phyloP scores from a whole-genome alignment of 2,329 filamentous ascomycete species.

The Helotiales sp. region DNA sequence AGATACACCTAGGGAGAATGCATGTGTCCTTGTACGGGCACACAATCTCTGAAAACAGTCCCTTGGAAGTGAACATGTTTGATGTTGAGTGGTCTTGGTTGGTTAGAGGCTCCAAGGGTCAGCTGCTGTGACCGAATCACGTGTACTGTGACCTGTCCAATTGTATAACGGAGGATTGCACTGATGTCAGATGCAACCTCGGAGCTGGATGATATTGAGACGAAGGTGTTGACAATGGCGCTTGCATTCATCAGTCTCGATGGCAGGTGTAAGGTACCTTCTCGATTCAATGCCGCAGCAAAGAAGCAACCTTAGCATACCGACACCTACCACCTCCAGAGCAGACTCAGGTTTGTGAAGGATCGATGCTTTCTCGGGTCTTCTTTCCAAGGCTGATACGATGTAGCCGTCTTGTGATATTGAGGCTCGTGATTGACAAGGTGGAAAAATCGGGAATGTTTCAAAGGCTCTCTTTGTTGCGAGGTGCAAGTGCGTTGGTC shows the following conservation, averaged over 20 bases:
- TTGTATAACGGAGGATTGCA: no score
- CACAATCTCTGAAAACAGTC: constrained; percentile 31
- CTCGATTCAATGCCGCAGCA: no score
- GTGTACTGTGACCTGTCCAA: no score
- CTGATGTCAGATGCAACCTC: not conserved
- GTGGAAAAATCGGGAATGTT: not conserved
- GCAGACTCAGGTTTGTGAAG: not conserved
- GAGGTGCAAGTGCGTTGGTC: no score
- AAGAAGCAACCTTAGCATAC: no score
- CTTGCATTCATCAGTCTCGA: no score
- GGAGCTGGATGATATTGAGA: not conserved
- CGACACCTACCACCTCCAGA: not conserved
- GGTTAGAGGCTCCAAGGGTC: no score
- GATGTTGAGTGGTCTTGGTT: not conserved
- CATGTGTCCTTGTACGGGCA: constrained; percentile 35
- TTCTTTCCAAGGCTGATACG: no score
- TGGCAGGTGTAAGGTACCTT: no score
- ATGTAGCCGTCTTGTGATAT: not conserved
- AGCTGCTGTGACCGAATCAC: not conserved
- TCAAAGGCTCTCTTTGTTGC: no score
- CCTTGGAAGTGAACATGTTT: constrained; percentile 35
- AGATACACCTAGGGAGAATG: constrained; percentile 35
- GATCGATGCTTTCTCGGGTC: no score
- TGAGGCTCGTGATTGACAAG: not conserved
- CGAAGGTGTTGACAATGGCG: no score